Evolutionary conservation across 2,329 filamentous ascomycete species (phyloP).

Genomic region (Colletotrichum chlorophyti): DNA sequence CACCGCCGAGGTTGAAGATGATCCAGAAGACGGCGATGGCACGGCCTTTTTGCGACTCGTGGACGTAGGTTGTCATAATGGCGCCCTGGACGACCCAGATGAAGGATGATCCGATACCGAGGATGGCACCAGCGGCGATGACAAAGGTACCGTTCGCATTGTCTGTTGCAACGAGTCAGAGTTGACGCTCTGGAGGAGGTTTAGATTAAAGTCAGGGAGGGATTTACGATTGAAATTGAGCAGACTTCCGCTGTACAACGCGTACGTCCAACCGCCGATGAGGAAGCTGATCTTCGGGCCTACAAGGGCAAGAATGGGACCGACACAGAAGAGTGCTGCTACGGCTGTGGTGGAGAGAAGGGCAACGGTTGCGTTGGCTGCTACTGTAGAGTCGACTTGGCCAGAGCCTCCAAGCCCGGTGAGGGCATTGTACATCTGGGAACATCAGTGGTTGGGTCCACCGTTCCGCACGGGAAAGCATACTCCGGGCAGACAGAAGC

Average conservation of each 20-base stretch:
- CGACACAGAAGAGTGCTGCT: conserved; percentile 50
- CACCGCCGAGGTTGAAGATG: conserved; percentile 53
- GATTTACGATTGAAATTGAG: conserved; percentile 48
- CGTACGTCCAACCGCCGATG: conserved; percentile 53
- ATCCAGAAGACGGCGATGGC: conserved; percentile 52
- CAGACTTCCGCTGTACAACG: conserved; percentile 51
- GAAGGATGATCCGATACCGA: conserved; percentile 52
- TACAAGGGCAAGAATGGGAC: conserved; percentile 49
- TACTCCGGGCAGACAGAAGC: conserved; percentile 54
- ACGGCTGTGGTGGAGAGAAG: conserved; percentile 49
- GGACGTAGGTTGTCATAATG: conserved; percentile 55
- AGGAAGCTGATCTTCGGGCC: conserved; percentile 50
- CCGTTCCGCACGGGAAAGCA: neutral
- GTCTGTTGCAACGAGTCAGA: conserved; percentile 43
- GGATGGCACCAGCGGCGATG: conserved; percentile 50
- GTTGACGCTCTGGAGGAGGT: conserved; percentile 46
- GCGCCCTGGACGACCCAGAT: conserved; percentile 55
- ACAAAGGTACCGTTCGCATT: conserved; percentile 49
- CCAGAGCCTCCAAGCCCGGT: conserved; percentile 52
- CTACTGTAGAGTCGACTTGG: conserved; percentile 50
- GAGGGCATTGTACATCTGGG: conserved; percentile 55
- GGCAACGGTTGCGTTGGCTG: conserved; percentile 53
- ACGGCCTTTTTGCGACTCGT: conserved; percentile 49
- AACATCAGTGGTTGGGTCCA: neutral
- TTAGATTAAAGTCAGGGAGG: no score